phyloP scores from a whole-genome alignment of 305 asterid genomes.

The Solanum aculeatissimum region DNA sequence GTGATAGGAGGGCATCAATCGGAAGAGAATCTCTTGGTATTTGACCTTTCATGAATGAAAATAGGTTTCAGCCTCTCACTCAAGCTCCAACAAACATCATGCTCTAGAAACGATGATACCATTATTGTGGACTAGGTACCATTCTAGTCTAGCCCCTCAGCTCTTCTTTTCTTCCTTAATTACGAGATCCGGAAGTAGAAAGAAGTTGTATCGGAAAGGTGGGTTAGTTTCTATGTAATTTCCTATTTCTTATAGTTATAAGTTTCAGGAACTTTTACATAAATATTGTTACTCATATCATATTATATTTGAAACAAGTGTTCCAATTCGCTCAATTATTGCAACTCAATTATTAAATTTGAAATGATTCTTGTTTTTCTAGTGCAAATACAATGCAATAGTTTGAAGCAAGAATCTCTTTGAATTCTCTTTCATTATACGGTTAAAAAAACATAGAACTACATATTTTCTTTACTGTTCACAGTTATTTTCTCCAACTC shows the following conservation, averaged over 20 bases:
- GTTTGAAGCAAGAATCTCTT: background rate
- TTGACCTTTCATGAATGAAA: constrained; percentile 7
- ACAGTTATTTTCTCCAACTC: background rate
- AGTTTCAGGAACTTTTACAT: background rate
- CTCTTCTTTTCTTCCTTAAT: too few species aligned
- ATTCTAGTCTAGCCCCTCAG: background rate
- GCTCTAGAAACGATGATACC: background rate
- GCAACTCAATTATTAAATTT: background rate
- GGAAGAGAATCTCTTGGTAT: constrained; percentile 4
- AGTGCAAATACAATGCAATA: background rate
- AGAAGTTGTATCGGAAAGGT: too few species aligned
- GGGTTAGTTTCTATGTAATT: too few species aligned
- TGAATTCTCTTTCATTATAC: too few species aligned
- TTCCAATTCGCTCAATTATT: background rate
- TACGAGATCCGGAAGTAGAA: too few species aligned
- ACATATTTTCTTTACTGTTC: too few species aligned
- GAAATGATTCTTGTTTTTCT: background rate
- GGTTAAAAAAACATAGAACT: too few species aligned
- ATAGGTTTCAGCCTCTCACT: constrained; percentile 5
- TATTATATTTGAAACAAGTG: background rate
- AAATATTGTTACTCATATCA: too few species aligned
- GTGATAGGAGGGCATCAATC: constrained; percentile 17
- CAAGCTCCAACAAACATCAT: background rate
- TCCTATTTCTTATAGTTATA: background rate
- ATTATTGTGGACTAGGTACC: background rate